Percentiles rank a stretch among this genome's conserved stretches.
Conservation (phyloP, 345 rosid species). For the Excoecaria cochinchinensis region DNA sequence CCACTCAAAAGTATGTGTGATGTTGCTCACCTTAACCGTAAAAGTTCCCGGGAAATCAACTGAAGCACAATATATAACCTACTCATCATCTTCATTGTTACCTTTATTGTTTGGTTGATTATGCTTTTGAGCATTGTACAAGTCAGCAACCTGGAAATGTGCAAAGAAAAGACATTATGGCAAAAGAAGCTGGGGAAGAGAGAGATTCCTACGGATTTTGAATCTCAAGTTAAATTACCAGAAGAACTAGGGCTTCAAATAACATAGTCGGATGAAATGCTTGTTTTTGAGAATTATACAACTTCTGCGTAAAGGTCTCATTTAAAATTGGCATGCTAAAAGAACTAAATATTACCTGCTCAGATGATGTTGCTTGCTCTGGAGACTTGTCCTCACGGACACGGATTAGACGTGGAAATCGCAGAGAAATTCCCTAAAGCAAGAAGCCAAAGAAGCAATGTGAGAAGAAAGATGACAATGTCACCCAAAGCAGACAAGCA, state of each 20-base stretch:
- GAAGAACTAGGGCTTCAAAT: neutral
- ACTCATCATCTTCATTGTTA: constrained; percentile 65
- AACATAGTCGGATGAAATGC: neutral
- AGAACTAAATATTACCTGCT: constrained; percentile 53
- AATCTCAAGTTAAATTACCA: neutral
- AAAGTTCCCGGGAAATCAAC: constrained; percentile 7
- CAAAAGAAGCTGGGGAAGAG: neutral
- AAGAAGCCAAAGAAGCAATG: constrained; percentile 7
- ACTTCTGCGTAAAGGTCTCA: neutral
- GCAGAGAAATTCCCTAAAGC: constrained; percentile 74
- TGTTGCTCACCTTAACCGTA: no score
- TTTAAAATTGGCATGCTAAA: neutral
- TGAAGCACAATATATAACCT: neutral
- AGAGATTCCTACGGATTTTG: neutral
- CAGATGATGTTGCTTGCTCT: constrained; percentile 78
- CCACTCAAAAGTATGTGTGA: neutral
- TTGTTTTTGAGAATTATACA: neutral
- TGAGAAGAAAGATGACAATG: neutral
- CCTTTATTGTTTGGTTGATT: constrained; percentile 62
- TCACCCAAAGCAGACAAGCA: neutral
- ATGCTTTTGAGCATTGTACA: constrained; percentile 75
- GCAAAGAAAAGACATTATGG: neutral
- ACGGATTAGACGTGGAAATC: constrained; percentile 81
- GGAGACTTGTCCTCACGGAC: constrained; percentile 84
- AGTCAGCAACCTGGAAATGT: constrained; percentile 72